Base-by-base conservation (phyloP, 352 stramenopile genomes). In the Saprolegnia parasitica region DNA sequence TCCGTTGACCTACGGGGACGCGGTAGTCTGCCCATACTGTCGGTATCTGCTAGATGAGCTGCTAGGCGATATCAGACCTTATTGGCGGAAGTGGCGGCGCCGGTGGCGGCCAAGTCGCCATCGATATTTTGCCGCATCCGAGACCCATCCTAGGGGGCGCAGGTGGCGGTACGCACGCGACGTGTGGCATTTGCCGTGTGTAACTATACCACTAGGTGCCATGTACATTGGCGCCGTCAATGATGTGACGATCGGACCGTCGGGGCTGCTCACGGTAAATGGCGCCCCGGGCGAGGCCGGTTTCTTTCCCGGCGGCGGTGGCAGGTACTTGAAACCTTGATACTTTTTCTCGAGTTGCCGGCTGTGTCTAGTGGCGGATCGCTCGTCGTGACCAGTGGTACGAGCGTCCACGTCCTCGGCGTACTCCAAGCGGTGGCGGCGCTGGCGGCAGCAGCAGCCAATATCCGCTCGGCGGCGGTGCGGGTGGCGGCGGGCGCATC, bases 171-270 rank as follows among this genome's bases (percentile, higher is more conserved):
- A 76, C 73, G 1, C 79, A 2, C 29, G 5, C 29, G 2, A 35
- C 24, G 24, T 63, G n/a, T n/a, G n/a, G n/a, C 49, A 56, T 16
- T 56, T 32, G 5, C 26, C 29, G 29, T 35, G 29, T 35, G 29
- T 35, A 35, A 35, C 29, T 35, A 35, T 35, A 35, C 32, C 29
- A 26, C 9, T 70, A 70, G 63, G 87, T 20, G 88, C 87, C 0
- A 84, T 96, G 40, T 84, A 92, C 72, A 74, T 99, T 8, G 81
- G 90, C 5, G 94, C 96, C 1, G 71, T 96, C 6, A 99, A 98
- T 73, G 96, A 99, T 71, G 87, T 99, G 20, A 73, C 95, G 5
- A 78, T 99, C 8, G 93, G 91, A 0, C 72, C 73, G 0, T 89
- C 88, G 67, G 86, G 78, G 15, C 76, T 76, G 20, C 77, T 99